Conservation (phyloP, 345 rosid species). For the Diplotaxis tenuifolia region DNA sequence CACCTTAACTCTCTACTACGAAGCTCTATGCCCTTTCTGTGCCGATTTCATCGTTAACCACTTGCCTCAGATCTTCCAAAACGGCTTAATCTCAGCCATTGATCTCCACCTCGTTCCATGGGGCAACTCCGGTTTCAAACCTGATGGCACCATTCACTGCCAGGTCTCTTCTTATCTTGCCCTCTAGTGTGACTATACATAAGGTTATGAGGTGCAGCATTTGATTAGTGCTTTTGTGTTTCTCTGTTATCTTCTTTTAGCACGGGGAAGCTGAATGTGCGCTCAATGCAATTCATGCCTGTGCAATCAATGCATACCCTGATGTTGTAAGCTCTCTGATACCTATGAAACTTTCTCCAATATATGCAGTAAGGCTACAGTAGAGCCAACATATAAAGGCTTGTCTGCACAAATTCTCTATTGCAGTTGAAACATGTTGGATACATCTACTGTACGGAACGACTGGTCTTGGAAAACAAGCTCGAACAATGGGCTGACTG, state of each 20-base stretch:
- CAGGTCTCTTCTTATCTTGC: slow-evolving; percentile 52
- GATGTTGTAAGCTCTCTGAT: slow-evolving; percentile 45
- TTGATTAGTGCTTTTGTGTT: not conserved
- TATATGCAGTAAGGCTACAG: not conserved
- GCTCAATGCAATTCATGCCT: slow-evolving; percentile 53
- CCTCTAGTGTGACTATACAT: not conserved
- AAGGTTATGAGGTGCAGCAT: not conserved
- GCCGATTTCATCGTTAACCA: slow-evolving; percentile 72
- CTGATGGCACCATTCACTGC: slow-evolving; percentile 50
- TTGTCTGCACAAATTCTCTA: not conserved
- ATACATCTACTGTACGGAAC: slow-evolving; percentile 53
- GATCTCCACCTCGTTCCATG: slow-evolving; percentile 74
- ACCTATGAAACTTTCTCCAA: not conserved
- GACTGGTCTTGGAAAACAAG: slow-evolving; percentile 42
- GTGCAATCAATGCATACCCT: slow-evolving; percentile 52
- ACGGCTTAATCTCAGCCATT: slow-evolving; percentile 57
- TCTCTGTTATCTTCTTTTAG: slow-evolving; percentile 40
- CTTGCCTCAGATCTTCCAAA: slow-evolving; percentile 55
- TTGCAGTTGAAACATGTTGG: slow-evolving; percentile 54
- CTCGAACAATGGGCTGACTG: slow-evolving; percentile 50
- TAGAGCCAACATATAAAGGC: not conserved
- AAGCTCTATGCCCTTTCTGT: slow-evolving; percentile 69
- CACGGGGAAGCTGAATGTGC: slow-evolving; percentile 63
- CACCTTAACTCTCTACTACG: slow-evolving; percentile 66
- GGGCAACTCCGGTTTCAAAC: slow-evolving; percentile 59